Base-by-base conservation (phyloP, 306 rosid species). In the Pyrus betulifolia region DNA sequence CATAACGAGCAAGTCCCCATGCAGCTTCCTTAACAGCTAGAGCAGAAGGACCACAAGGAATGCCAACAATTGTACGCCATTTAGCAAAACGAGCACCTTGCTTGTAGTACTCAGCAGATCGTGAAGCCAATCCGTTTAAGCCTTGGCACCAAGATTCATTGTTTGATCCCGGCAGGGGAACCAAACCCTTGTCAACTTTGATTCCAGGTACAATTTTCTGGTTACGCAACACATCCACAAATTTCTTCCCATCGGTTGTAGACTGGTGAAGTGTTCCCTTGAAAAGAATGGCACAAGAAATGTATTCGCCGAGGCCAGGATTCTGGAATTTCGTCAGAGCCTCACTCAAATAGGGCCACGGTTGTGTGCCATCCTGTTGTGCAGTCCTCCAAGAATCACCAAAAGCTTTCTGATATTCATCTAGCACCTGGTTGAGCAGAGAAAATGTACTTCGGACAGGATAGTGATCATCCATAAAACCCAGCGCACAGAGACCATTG, bases 141-240 rank as follows among this genome's bases (percentile, higher is more conserved):
- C 99, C 99, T 88, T 95, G 99, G 86, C 99, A 95, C 99, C 97
- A 95, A 30, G 97, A 95, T 72, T 95, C 99, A 78, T 87, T 86
- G 91, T 95, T 95, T 44, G 97, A 95, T 51, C 99, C 99, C 2
- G 97, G 97, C 30, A 95, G 79, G 44, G 99, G 99, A 78, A 92
- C 99, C 93, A 95, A 87, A 83, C 99, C 99, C 96, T 95, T 95
- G 23, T 95, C 99, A 83, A 95, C 99, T 95, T 95, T 95, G 86
- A 95, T 95, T 11, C 99, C 97, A 17, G 99, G 97, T 25, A 92
- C 91, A 79, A 95, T 89, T 9, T 89, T 92, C 83, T 83, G 78
- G 51, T 85, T 85, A 0, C 79, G 85, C 59, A 95, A 87, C 74
- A 88, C 83, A 64, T 95, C 99, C 17, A 95, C 97, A 58, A 95